Evolutionary conservation across 202 grass and related monocot species (phyloP).

Genomic region (Saccharum hybrid): DNA sequence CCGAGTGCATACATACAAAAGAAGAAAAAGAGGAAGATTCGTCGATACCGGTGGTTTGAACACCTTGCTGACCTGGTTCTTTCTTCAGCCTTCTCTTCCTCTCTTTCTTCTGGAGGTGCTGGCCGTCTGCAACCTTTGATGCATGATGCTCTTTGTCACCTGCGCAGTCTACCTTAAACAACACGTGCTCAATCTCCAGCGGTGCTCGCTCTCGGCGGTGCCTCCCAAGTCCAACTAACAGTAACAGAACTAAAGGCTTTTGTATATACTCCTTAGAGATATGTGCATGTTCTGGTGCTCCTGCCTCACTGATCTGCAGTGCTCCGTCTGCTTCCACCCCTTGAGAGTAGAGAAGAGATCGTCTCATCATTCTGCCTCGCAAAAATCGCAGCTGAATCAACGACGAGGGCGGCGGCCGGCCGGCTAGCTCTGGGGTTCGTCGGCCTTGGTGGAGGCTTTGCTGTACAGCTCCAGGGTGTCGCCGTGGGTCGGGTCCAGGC

Average conservation of each 20-base stretch:
- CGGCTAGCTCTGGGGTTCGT: conserved; percentile 52
- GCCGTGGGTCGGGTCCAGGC: conserved; percentile 70
- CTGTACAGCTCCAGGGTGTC: conserved; percentile 88
- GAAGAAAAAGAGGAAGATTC: neutral
- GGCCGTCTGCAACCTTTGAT: conserved; percentile 18
- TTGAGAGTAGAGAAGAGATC: neutral
- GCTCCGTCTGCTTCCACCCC: conserved; percentile 22
- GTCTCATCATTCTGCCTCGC: conserved; percentile 47
- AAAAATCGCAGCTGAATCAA: conserved; percentile 48
- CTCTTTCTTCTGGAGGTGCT: conserved; percentile 32
- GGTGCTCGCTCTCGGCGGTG: conserved; percentile 20
- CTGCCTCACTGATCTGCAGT: conserved; percentile 28
- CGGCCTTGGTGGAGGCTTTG: conserved; percentile 55
- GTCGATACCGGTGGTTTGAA: conserved; percentile 24
- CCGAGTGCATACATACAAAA: conserved; percentile 33
- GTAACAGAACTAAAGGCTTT: conserved; percentile 18
- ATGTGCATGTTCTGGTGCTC: conserved; percentile 26
- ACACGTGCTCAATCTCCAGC: conserved; percentile 35
- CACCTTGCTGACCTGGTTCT: conserved; percentile 14
- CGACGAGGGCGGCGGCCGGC: conserved; percentile 5
- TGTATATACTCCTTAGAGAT: conserved; percentile 27
- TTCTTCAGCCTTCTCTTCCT: neutral
- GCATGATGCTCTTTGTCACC: conserved; percentile 25
- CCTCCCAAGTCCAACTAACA: conserved; percentile 20
- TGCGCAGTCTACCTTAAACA: conserved; percentile 41